These are phyloP conservation scores for Vitis vinifera DNA, from an alignment of 164 flowering plant genomes.

Conservation along the genomic window DNA sequence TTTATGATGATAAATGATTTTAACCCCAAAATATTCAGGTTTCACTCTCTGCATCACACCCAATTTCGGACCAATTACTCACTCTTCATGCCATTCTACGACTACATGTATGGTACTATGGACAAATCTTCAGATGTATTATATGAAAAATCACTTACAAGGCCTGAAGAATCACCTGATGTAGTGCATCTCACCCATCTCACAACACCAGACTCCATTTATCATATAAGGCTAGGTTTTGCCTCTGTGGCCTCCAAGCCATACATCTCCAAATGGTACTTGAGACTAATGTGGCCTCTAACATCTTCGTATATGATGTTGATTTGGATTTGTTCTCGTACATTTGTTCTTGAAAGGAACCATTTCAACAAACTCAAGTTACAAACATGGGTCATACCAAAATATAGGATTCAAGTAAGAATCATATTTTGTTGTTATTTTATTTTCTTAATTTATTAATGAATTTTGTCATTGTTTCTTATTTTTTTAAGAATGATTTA, in stretches of 20 bases:
- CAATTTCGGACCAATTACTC: slow-evolving; percentile 35
- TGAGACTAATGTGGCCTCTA: slow-evolving; percentile 32
- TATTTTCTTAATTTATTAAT: neutral
- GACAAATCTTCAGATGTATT: slow-evolving; percentile 24
- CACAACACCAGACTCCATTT: slow-evolving; percentile 33
- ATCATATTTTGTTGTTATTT: neutral
- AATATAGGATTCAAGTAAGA: slow-evolving; percentile 23
- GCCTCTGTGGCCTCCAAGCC: slow-evolving; percentile 34
- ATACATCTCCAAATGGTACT: slow-evolving; percentile 15
- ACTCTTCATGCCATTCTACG: slow-evolving; percentile 38
- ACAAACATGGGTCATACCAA: slow-evolving; percentile 34
- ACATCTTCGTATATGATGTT: slow-evolving; percentile 17
- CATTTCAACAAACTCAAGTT: slow-evolving; percentile 17
- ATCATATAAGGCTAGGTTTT: slow-evolving; percentile 31
- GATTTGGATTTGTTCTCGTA: slow-evolving; percentile 21
- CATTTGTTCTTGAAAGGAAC: slow-evolving; percentile 29
- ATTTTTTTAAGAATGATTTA: neutral
- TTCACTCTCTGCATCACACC: slow-evolving; percentile 39
- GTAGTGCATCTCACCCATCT: slow-evolving; percentile 36
- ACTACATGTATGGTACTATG: slow-evolving; percentile 34
- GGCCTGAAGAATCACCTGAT: slow-evolving; percentile 22
- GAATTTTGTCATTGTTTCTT: neutral
- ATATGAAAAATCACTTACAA: slow-evolving; percentile 17
- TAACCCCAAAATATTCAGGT: slow-evolving; percentile 8
- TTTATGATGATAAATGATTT: too few relatives aligned